Evolutionary conservation across 495 filamentous ascomycete genomes (phyloP).

Genomic region (Alectoria sarmentosa): DNA sequence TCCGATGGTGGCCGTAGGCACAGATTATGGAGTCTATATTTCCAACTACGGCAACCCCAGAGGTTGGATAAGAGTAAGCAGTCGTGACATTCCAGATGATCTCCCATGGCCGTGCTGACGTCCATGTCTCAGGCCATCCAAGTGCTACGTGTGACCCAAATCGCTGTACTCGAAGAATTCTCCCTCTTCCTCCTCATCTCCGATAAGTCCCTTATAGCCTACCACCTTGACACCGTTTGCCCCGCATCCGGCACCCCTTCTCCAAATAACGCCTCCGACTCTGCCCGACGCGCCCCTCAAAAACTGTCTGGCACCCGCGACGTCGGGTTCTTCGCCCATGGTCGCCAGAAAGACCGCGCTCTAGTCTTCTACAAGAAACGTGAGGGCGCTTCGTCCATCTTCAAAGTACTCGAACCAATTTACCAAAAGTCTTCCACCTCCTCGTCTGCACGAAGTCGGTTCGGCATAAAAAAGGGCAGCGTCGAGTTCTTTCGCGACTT

Average conservation of each 20-base stretch:
- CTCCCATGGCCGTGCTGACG: conserved; percentile 24
- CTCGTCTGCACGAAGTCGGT: conserved; percentile 51
- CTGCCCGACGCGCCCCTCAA: conserved; percentile 70
- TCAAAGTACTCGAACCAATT: conserved; percentile 94
- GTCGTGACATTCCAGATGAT: conserved; percentile 3
- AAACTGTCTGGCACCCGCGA: conserved; percentile 82
- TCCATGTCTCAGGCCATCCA: conserved; percentile 53
- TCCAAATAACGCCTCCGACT: conserved; percentile 31
- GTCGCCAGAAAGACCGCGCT: conserved; percentile 91
- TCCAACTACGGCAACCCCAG: conserved; percentile 79
- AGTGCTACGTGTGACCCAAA: conserved; percentile 73
- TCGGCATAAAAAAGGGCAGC: conserved; percentile 55
- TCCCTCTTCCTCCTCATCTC: conserved; percentile 83
- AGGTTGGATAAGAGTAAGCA: conserved; percentile 74
- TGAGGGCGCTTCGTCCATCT: conserved; percentile 82
- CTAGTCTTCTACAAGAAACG: conserved; percentile 96
- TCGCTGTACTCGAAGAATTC: conserved; percentile 93
- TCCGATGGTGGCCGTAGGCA: conserved; percentile 89
- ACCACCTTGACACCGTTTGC: conserved; percentile 85
- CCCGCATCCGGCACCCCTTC: conserved; percentile 53
- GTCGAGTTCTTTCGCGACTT: conserved; percentile 98
- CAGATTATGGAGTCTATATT: conserved; percentile 88
- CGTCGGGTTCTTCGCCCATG: conserved; percentile 92
- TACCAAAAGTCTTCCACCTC: conserved; percentile 57
- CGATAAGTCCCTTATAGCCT: conserved; percentile 86